Percentiles rank a stretch among this genome's conserved stretches.
These are phyloP conservation scores for Solanum pennellii DNA, from an alignment of 257 asterid species.

Conservation along the genomic window DNA sequence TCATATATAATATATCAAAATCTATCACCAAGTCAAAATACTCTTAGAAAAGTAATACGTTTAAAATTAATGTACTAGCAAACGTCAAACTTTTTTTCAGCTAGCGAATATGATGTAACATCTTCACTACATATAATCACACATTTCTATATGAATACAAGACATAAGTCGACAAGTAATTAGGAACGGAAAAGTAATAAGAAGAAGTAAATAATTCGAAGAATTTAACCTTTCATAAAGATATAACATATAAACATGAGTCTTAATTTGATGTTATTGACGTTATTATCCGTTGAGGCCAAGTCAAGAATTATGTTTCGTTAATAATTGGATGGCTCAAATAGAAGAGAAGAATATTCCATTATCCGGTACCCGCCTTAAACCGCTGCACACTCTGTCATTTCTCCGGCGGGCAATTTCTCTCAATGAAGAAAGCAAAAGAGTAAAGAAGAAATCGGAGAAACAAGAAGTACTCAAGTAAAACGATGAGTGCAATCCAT, in stretches of 20 bases:
- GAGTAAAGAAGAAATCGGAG: neutral
- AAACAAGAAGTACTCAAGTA: neutral
- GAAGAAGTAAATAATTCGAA: neutral
- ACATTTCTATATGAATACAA: too few relatives aligned
- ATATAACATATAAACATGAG: too few relatives aligned
- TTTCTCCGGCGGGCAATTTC: neutral
- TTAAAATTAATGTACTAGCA: neutral
- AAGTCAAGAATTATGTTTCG: too few relatives aligned
- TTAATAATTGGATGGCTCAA: neutral
- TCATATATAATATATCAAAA: neutral
- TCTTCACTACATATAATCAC: neutral
- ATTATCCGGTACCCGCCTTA: neutral
- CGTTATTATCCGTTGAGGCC: fast-evolving
- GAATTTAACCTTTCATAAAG: neutral
- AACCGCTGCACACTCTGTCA: neutral
- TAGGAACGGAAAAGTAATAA: fast-evolving
- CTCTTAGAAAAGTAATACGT: neutral
- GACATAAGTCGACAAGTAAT: too few relatives aligned
- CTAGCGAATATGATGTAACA: neutral
- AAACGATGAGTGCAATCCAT: neutral
- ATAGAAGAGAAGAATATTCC: neutral
- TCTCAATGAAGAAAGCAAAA: neutral
- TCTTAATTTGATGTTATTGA: fast-evolving
- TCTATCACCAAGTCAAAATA: neutral
- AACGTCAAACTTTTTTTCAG: neutral